These are phyloP conservation scores for Heterobasidion annosum DNA, from an alignment of 1,284 basidiomycete species.

Conservation along the genomic window DNA sequence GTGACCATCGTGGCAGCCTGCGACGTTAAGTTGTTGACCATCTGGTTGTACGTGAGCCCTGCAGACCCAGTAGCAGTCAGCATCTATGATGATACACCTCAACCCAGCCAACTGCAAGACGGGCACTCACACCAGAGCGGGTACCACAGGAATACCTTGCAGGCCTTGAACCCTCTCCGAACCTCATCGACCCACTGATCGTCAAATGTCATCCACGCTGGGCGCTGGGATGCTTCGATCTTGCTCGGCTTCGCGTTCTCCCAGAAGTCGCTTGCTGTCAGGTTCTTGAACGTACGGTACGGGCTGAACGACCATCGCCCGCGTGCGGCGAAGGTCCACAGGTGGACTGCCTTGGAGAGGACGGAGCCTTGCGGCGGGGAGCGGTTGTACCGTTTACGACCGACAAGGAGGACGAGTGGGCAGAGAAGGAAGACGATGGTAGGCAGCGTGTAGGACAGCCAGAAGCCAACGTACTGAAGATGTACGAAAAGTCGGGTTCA, in stretches of 20 bases:
- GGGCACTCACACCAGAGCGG: constrained; percentile 55
- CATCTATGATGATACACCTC: background rate
- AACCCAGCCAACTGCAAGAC: background rate
- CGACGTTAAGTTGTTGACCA: constrained; percentile 75
- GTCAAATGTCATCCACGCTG: constrained; percentile 68
- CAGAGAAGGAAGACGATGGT: constrained; percentile 60
- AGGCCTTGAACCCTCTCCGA: constrained; percentile 76
- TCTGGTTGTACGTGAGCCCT: constrained; percentile 72
- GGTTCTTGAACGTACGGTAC: constrained; percentile 31
- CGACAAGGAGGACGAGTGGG: constrained; percentile 62
- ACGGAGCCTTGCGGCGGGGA: constrained; percentile 78
- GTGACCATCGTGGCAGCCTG: constrained; percentile 68
- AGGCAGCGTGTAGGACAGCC: constrained; percentile 62
- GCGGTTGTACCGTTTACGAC: constrained; percentile 56
- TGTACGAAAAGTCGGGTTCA: background rate
- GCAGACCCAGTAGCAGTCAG: constrained; percentile 11
- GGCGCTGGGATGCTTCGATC: constrained; percentile 29
- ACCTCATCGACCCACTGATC: constrained; percentile 82
- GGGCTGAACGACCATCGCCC: constrained; percentile 58
- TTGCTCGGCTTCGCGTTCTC: constrained; percentile 66
- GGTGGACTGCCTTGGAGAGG: constrained; percentile 40
- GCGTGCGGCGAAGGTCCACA: constrained; percentile 39
- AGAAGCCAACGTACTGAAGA: constrained; percentile 59
- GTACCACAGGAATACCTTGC: constrained; percentile 73
- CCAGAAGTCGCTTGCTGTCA: constrained; percentile 69